phyloP scores from a whole-genome alignment of 768 basidiomycete genomes.

The Rickenella mellea region DNA sequence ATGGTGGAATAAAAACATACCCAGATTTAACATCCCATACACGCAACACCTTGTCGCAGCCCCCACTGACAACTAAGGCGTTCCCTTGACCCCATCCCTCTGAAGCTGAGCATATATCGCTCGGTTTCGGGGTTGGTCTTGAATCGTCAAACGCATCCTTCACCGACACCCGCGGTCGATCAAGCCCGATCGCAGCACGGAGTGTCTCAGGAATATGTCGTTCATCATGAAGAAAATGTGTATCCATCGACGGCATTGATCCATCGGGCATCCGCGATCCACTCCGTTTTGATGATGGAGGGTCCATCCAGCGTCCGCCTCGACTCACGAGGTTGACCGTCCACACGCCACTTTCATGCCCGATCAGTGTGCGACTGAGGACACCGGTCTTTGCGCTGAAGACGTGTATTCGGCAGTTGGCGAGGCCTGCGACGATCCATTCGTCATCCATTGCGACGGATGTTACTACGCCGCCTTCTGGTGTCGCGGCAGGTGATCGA shows the following conservation, averaged over 20 bases:
- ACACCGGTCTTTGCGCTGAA: slow-evolving; percentile 76
- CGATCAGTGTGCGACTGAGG: slow-evolving; percentile 65
- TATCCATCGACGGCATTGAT: neutral
- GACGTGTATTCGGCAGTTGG: slow-evolving; percentile 75
- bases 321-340: slow-evolving; percentile 70
- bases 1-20: slow-evolving; percentile 29
- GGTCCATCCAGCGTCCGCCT: slow-evolving; percentile 32
- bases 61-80: slow-evolving; percentile 80
- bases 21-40: slow-evolving; percentile 90
- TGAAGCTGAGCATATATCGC: slow-evolving; percentile 53
- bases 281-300: neutral
- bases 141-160: slow-evolving; percentile 15
- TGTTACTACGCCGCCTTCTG: slow-evolving; percentile 68
- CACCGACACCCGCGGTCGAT: slow-evolving; percentile 15
- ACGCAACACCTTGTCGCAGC: slow-evolving; percentile 84
- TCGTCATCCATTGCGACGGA: slow-evolving; percentile 75
- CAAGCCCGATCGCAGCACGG: slow-evolving; percentile 41
- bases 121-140: slow-evolving; percentile 24
- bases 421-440: slow-evolving; percentile 84
- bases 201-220: slow-evolving; percentile 29
- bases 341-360: slow-evolving; percentile 91
- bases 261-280: neutral
- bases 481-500: slow-evolving; percentile 21
- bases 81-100: slow-evolving; percentile 86
- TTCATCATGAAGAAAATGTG: neutral